Conservation (phyloP, 169 alveolate genomes). For the Blepharisma undulans region DNA sequence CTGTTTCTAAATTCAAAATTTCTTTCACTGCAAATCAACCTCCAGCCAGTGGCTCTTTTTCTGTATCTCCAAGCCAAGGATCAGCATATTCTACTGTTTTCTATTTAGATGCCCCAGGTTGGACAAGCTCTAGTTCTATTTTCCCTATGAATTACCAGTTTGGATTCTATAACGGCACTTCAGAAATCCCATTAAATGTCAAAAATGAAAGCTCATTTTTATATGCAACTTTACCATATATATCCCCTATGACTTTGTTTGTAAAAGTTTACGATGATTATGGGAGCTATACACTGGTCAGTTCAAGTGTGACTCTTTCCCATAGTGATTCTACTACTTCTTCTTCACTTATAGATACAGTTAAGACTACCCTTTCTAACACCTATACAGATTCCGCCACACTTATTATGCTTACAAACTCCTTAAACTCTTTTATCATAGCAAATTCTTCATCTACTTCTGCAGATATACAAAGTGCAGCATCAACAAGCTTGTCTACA, state of each 20-base stretch:
- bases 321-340: not conserved
- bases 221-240: not conserved
- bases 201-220: slow-evolving; percentile 13
- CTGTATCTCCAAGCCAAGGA: not conserved
- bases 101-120: not conserved
- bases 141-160: not conserved
- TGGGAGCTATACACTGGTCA: not conserved
- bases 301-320: not conserved
- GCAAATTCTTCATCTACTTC: not conserved
- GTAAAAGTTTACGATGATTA: not conserved
- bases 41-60: not conserved
- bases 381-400: not conserved
- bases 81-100: not conserved
- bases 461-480: not conserved
- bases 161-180: not conserved
- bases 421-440: not conserved
- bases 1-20: not conserved
- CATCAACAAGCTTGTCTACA: not conserved
- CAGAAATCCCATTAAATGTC: not conserved
- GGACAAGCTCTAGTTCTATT: not conserved
- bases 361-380: not conserved
- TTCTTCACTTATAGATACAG: not conserved
- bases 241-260: not conserved
- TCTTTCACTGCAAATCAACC: not conserved
- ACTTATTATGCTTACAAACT: not conserved